Base-by-base conservation (phyloP, 371 early-diverging fungal genomes). In the Rhizopus stolonifer region DNA sequence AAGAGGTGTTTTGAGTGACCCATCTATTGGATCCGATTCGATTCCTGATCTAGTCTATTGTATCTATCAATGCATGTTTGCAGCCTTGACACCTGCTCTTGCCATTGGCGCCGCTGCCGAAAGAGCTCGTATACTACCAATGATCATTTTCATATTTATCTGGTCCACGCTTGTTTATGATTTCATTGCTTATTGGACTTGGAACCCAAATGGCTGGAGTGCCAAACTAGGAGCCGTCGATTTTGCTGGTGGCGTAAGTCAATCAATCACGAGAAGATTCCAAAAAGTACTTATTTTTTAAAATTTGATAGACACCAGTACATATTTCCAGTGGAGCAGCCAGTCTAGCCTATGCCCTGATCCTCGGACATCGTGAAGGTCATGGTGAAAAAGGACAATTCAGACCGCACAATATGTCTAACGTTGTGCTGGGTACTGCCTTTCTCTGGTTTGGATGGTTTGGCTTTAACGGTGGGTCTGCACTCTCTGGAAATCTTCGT, bases 161-260 rank as follows among this genome's bases (percentile, higher is more conserved):
- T 93, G 94, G 94, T 77, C 89, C 14, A 92, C 94, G 0, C 44
- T 90, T 9, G 90, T 92, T 18, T 93, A 93, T 61, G 71, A 86
- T 54, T 71, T 85, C 19, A 81, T 86, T 54, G 90, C 91, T 7
- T 90, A 85, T 73, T 91, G 92, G 91, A 82, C 85, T 21, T 93
- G 93, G 93, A 77, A 76, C 6, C 75, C 73, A 13, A 81, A 83
- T 52, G 91, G 93, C 4, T 92, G 89, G 90, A 55, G 87, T 29
- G 60, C 63, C 17, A 70, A 81, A 49, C 55, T 90, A 59, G 91
- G 91, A 19, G 78, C 72, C 15, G 70, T 89, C 60, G 93, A 93
- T 64, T 93, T 83, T 77, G 93, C 93, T 46, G 93, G 69, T 31
- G 94, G 94, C 8, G n/a, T n/a, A n/a, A n/a, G n/a, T n/a, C n/a